These are phyloP conservation scores for Phialocephala sp. DNA, from an alignment of 2,329 filamentous ascomycete genomes.

Conservation along the genomic window DNA sequence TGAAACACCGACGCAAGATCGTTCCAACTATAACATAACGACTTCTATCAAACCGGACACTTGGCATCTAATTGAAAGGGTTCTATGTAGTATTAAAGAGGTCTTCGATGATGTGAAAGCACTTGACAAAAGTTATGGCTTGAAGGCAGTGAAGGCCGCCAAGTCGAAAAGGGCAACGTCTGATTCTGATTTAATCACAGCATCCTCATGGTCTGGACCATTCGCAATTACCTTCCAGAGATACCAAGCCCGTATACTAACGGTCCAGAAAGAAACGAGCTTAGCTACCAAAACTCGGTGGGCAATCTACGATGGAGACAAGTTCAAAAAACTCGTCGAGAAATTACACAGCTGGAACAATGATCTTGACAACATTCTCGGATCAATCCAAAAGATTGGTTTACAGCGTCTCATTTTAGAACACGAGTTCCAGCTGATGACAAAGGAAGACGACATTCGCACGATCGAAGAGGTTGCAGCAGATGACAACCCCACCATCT, in stretches of 20 bases:
- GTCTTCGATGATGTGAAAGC: background rate
- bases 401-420: background rate
- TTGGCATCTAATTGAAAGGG: background rate
- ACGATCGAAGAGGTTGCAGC: background rate
- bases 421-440: background rate
- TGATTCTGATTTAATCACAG: background rate
- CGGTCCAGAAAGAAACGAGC: background rate
- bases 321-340: background rate
- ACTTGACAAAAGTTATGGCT: background rate
- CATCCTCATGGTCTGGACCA: background rate
- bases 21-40: background rate
- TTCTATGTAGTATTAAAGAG: background rate
- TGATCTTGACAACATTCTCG: background rate
- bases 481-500: background rate
- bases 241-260: background rate
- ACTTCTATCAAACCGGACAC: background rate
- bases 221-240: background rate
- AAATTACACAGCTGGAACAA: background rate
- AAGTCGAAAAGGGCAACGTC: background rate
- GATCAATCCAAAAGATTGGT: background rate
- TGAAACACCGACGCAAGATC: background rate
- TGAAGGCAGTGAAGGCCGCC: background rate
- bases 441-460: background rate
- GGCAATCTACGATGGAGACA: background rate
- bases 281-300: background rate